Evolutionary conservation across 495 filamentous ascomycete species (phyloP), one percentile per base, ranked within the genome.

Genomic region (Annulohypoxylon nitens): DNA sequence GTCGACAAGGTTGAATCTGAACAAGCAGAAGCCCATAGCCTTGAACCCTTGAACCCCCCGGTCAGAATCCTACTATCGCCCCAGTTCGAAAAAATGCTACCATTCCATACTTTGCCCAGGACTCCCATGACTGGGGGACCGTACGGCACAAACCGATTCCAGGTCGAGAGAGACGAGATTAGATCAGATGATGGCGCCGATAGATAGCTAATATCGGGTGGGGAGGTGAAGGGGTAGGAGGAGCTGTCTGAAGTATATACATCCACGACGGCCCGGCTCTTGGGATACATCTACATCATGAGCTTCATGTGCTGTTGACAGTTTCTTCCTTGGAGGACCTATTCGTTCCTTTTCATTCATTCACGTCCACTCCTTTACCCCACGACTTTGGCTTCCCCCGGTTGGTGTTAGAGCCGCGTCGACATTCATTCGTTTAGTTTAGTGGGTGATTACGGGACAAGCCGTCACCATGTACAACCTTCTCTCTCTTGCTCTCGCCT

Each of bases 1-100:
- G 53, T 30, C 58, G 48, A 50, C 36, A 54, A 73, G 53, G 70
- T 64, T 65, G 70, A 64, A 30, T 54, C 25, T 54, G 23, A 33
- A 16, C 50, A 25, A 4, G 30, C 30, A 30, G 30, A 30, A 30
- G 30, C 30, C 5, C 30, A 6, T 30, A 30, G 30, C 30, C 30
- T 30, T 50, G 18, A 16, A 12, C 36, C 66, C 45, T 23, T 41
- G 30, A 14, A 25, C 3, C 62, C 70, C 70, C 65, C 64, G 64
- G 25, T n/a, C 47, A 60, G 71, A 67, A 74, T 74, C 71, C 71
- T 74, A 58, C 71, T 23, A 20, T 57, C 33, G 53, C 53, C 53
- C 53, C 30, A 23, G 33, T 36, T 7, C 14, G 30, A 30, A 10
- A 33, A 8, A 18, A 47, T 47, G 43, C 43, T 20, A 47, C 1